phyloP scores from a whole-genome alignment of 2,329 filamentous ascomycete genomes.

The Epicoccum sorghinum region DNA sequence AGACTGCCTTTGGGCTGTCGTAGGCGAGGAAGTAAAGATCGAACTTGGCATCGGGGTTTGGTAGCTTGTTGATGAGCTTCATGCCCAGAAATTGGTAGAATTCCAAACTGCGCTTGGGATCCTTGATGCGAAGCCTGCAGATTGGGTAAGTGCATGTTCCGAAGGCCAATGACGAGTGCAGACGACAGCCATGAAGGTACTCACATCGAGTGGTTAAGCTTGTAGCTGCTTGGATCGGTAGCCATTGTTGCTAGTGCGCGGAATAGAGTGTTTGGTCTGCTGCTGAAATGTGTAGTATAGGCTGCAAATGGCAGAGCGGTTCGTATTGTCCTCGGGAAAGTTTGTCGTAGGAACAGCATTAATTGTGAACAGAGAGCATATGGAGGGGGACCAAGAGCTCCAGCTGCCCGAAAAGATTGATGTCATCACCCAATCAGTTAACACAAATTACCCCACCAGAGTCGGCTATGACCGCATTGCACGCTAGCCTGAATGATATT shows the following conservation, averaged over 20 bases:
- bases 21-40: slow-evolving; percentile 96
- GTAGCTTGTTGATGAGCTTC: slow-evolving; percentile 78
- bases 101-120: slow-evolving; percentile 81
- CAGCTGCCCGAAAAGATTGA: slow-evolving; percentile 45
- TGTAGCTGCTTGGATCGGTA: slow-evolving; percentile 67
- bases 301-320: slow-evolving; percentile 13
- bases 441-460: slow-evolving; percentile 23
- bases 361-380: slow-evolving; percentile 16
- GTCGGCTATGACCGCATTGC: slow-evolving; percentile 19
- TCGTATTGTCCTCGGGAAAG: slow-evolving; percentile 13
- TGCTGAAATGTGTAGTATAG: slow-evolving; percentile 15
- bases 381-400: slow-evolving; percentile 15
- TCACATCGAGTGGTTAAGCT: slow-evolving; percentile 65
- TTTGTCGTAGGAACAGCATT: slow-evolving; percentile 34
- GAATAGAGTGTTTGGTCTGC: slow-evolving; percentile 15
- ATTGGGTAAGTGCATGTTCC: slow-evolving; percentile 10
- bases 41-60: slow-evolving; percentile 88
- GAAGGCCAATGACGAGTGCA: slow-evolving; percentile 7
- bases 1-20: slow-evolving; percentile 76
- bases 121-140: slow-evolving; percentile 76
- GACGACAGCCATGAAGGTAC: slow-evolving; percentile 25
- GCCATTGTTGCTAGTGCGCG: slow-evolving; percentile 56
- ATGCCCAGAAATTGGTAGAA: slow-evolving; percentile 95
- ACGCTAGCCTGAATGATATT: slow-evolving; percentile 12
- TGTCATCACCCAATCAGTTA: slow-evolving; percentile 21